These are phyloP conservation scores for Bonnemaisonia californica DNA, from an alignment of 31 red algal species.

Conservation along the genomic window DNA sequence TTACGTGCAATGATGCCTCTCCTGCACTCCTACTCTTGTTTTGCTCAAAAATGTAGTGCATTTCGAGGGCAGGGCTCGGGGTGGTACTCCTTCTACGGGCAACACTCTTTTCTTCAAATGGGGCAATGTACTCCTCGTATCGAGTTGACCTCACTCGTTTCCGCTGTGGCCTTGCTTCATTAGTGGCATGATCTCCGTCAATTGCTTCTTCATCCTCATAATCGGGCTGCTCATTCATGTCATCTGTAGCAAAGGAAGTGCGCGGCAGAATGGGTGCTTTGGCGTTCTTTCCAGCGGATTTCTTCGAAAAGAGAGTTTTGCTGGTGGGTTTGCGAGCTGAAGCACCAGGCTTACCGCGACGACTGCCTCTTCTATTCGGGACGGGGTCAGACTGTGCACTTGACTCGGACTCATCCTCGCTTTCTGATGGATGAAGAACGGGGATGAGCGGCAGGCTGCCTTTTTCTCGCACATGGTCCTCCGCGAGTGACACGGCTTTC, in stretches of 20 bases:
- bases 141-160: constrained; percentile 14
- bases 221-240: not conserved
- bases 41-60: not conserved
- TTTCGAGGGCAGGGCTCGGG: not conserved
- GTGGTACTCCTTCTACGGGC: not conserved
- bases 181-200: not conserved
- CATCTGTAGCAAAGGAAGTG: not conserved
- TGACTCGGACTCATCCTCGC: not conserved
- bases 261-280: not conserved
- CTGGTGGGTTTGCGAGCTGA: not conserved
- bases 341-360: not conserved
- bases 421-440: not conserved
- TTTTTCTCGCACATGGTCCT: not conserved
- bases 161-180: not conserved
- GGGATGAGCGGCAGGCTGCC: not conserved
- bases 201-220: not conserved
- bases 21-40: not conserved
- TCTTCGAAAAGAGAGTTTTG: not conserved
- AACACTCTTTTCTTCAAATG: not conserved
- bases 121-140: constrained; percentile 1
- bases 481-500: constrained; percentile 12
- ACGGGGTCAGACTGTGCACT: not conserved
- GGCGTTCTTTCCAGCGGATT: not conserved
- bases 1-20: not conserved
- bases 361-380: not conserved